phyloP scores from a whole-genome alignment of 192 early-diverging fungal genomes.

The Kickxella alabastrina region DNA sequence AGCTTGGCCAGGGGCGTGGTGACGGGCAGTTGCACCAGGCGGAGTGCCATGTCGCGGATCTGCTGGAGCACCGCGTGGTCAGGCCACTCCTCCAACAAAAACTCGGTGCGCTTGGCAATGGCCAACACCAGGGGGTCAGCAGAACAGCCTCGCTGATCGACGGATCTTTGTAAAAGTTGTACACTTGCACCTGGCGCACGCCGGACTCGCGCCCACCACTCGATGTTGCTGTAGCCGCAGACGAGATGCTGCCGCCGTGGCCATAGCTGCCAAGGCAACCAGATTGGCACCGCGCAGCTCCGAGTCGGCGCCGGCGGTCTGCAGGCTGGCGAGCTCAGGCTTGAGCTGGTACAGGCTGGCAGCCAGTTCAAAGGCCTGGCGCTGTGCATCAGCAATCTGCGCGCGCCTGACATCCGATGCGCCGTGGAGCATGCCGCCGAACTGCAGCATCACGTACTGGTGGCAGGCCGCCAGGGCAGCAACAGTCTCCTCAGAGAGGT shows the following conservation, averaged over 20 bases:
- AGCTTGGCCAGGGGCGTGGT: slow-evolving; percentile 83
- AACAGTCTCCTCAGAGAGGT: slow-evolving; percentile 51
- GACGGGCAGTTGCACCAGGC: slow-evolving; percentile 65
- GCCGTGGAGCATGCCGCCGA: slow-evolving; percentile 5
- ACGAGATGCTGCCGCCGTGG: too few relatives aligned
- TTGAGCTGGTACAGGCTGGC: slow-evolving; percentile 8
- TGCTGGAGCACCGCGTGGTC: slow-evolving; percentile 85
- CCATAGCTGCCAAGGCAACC: slow-evolving; percentile 25
- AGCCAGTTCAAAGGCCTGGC: slow-evolving; percentile 23
- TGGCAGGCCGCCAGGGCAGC: slow-evolving; percentile 50
- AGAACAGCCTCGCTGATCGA: slow-evolving; percentile 70
- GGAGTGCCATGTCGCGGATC: slow-evolving; percentile 58
- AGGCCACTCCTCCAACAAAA: slow-evolving; percentile 80
- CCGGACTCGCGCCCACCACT: slow-evolving; percentile 6
- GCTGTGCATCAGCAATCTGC: slow-evolving; percentile 22
- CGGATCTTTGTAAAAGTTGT: slow-evolving; percentile 88
- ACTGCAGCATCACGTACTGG: slow-evolving; percentile 54
- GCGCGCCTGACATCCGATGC: slow-evolving; percentile 9
- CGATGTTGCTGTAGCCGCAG: background rate
- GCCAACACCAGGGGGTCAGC: slow-evolving; percentile 59
- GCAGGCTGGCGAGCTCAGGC: slow-evolving; percentile 17
- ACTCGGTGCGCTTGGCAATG: slow-evolving; percentile 57
- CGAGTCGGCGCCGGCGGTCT: slow-evolving; percentile 4
- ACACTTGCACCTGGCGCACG: slow-evolving; percentile 44
- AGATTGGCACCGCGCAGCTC: slow-evolving; percentile 37